phyloP scores from a whole-genome alignment of 2,329 filamentous ascomycete genomes.

The Xylaria sp. region DNA sequence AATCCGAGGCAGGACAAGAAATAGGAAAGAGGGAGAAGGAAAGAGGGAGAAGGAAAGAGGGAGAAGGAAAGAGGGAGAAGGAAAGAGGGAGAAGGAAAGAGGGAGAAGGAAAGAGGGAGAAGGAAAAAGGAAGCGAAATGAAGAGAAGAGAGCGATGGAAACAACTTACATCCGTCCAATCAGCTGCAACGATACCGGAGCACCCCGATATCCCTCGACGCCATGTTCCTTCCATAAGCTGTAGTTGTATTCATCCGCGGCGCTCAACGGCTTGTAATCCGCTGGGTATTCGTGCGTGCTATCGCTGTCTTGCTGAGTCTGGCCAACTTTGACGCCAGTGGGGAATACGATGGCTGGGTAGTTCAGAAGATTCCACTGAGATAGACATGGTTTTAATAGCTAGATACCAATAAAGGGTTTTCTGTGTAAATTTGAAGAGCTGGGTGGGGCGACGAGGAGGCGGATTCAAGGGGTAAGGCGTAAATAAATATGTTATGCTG shows the following conservation, averaged over 20 bases:
- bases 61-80: not conserved
- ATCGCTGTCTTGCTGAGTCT: slow-evolving; percentile 18
- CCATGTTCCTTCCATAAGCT: slow-evolving; percentile 52
- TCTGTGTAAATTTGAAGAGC: not conserved
- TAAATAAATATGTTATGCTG: not conserved
- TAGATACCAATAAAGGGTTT: not conserved
- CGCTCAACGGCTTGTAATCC: slow-evolving; percentile 39
- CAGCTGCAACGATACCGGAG: slow-evolving; percentile 56
- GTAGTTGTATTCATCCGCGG: slow-evolving; percentile 42
- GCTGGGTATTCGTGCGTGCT: slow-evolving; percentile 38
- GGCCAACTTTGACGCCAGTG: slow-evolving; percentile 48
- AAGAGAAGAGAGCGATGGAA: not conserved
- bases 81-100: not conserved
- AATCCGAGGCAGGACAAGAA: not conserved
- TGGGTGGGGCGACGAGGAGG: too few species aligned
- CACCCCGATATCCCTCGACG: slow-evolving; percentile 52
- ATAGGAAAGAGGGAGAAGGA: too few species aligned
- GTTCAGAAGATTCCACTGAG: slow-evolving; percentile 73
- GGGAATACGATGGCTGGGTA: slow-evolving; percentile 73
- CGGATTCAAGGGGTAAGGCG: too few species aligned
- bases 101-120: too few species aligned
- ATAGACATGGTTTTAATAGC: not conserved
- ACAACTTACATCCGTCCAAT: slow-evolving; percentile 48
- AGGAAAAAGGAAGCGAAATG: not conserved
- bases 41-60: too few species aligned